Conservation (phyloP, 2,329 filamentous ascomycete species). For the Colletotrichum trifolii region DNA sequence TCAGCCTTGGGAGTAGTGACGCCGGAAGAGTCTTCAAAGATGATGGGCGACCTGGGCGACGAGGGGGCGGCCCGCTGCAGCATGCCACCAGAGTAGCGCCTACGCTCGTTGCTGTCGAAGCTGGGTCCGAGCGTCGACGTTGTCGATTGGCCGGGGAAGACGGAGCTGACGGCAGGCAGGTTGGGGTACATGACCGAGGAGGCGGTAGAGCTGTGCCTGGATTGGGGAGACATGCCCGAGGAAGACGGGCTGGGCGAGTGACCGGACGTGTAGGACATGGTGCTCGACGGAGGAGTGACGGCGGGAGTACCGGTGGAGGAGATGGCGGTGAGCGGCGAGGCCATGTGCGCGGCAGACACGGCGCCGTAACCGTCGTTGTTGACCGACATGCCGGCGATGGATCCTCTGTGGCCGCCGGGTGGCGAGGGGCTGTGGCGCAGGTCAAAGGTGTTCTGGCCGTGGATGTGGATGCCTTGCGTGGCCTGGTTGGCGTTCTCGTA, state of each 20-base stretch:
- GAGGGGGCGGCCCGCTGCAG: conserved; percentile 67
- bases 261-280: conserved; percentile 80
- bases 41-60: conserved; percentile 50
- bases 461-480: conserved; percentile 81
- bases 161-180: conserved; percentile 76
- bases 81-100: conserved; percentile 74
- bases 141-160: conserved; percentile 74
- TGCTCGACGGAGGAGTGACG: conserved; percentile 79
- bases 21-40: conserved; percentile 51
- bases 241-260: conserved; percentile 81
- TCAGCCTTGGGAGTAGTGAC: conserved; percentile 58
- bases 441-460: conserved; percentile 73
- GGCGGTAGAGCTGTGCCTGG: conserved; percentile 68
- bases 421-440: conserved; percentile 69
- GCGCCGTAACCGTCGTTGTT: conserved; percentile 51
- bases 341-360: conserved; percentile 66
- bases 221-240: conserved; percentile 75
- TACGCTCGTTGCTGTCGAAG: conserved; percentile 72
- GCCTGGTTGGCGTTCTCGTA: conserved; percentile 92
- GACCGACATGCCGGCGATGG: conserved; percentile 46
- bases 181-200: conserved; percentile 79
- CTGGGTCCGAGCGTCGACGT: conserved; percentile 78
- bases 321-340: conserved; percentile 68
- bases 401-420: conserved; percentile 53
- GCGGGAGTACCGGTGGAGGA: conserved; percentile 78